Evolutionary conservation across 805 yeast species (phyloP), one percentile per base, ranked within the genome.

Genomic region (Spencermartinsiella europaea): DNA sequence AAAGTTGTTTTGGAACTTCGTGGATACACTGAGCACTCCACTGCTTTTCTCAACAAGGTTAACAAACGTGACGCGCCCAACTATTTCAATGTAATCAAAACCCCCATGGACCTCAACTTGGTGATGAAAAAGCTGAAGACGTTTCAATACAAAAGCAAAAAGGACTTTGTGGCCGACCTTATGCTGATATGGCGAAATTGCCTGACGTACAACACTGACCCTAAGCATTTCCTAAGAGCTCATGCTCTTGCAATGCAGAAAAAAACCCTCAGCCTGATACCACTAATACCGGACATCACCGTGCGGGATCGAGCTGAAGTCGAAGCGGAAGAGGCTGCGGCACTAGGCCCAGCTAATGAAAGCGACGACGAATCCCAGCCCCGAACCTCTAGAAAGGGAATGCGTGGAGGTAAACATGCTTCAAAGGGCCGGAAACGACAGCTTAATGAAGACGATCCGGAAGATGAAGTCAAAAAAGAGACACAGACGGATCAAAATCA

Each of bases 41-140:
- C 97, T 1, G 95, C 98, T 0, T 93, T 93, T 60, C 72, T 93
- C 54, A 93, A 90, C 67, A 86, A 87, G 61, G 99, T 93, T n/a
- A 87, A 93, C 48, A 93, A 93, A 62, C 76, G 99, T 46, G 99
- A 93, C 59, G 99, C 99, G 0, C 99, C 99, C 5, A 93, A 93
- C 62, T 93, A 93, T 66, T 88, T 88, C 54, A 82, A 83, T 47
- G 75, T 93, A 36, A 91, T 93, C 58, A 90, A 88, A 57, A 79
- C 78, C 48, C 98, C 99, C 19, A 93, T 93, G 99, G 99, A 93
- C 61, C 71, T 93, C 55, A 90, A 89, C 60, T 91, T 97, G 0
- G 96, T 95, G 12, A 74, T 88, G 80, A 90, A 89, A 60, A 93
- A 91, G 63, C 69, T 95, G 58, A 89, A 89, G 60, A 71, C 75